Percentiles rank a stretch among this genome's conserved stretches.
These are phyloP conservation scores for Fusarium protoensiforme DNA, from an alignment of 2,329 filamentous ascomycete genomes.

Conservation along the genomic window DNA sequence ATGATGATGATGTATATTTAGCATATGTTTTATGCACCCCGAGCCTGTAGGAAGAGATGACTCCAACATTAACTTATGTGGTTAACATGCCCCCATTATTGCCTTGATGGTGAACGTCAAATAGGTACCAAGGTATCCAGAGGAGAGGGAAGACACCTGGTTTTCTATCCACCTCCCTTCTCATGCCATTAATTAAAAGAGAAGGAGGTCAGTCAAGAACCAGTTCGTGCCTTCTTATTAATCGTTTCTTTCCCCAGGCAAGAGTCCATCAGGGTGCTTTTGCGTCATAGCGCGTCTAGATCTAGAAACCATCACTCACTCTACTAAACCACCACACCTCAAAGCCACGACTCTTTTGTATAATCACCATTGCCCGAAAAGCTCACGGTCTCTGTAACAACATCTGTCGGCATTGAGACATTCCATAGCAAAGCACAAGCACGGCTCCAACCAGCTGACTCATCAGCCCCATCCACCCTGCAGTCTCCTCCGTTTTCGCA, in stretches of 20 bases:
- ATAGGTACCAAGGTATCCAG: background rate
- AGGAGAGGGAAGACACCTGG: background rate
- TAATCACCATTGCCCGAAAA: background rate
- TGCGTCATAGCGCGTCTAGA: background rate
- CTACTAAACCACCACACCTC: background rate
- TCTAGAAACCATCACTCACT: background rate
- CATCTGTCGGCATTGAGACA: background rate
- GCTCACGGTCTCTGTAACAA: background rate
- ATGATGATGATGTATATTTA: background rate
- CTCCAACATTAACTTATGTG: background rate
- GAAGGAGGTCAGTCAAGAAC: background rate
- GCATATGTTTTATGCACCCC: background rate
- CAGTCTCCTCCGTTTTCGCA: background rate
- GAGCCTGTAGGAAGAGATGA: background rate
- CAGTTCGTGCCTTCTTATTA: background rate
- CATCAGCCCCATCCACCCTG: slow-evolving; percentile 24
- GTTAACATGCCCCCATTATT: background rate
- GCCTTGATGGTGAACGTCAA: background rate
- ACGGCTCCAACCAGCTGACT: slow-evolving; percentile 18
- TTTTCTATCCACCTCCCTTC: background rate
- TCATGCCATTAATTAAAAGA: background rate
- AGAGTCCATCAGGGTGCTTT: background rate
- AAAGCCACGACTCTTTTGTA: background rate
- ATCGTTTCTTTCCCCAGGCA: background rate
- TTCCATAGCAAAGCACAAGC: background rate